These are phyloP conservation scores for Calonectria pseudoturangicola DNA, from an alignment of 2,329 filamentous ascomycete species.

Conservation along the genomic window DNA sequence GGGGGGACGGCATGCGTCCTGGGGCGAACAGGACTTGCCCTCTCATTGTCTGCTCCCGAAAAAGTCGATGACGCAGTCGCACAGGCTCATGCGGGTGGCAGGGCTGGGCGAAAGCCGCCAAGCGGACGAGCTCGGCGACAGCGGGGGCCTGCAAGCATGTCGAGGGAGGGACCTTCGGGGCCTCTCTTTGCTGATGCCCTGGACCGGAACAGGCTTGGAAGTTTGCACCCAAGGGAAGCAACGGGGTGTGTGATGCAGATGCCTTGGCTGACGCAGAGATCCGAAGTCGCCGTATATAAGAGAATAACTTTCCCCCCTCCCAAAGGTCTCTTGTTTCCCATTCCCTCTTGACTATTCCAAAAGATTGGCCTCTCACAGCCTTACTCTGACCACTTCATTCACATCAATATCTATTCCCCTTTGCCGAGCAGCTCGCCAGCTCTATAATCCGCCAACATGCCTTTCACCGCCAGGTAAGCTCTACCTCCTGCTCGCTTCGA, in stretches of 20 bases:
- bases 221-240: constrained; percentile 40
- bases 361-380: constrained; percentile 31
- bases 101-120: constrained; percentile 41
- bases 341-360: constrained; percentile 22
- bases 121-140: constrained; percentile 30
- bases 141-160: constrained; percentile 34
- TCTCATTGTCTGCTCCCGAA: constrained; percentile 10
- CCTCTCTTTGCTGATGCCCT: constrained; percentile 39
- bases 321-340: neutral
- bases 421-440: constrained; percentile 42
- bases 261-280: constrained; percentile 42
- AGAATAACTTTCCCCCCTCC: constrained; percentile 47
- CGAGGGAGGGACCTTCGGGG: constrained; percentile 23
- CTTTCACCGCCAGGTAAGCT: constrained; percentile 76
- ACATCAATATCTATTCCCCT: constrained; percentile 28
- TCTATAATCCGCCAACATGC: constrained; percentile 65
- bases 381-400: constrained; percentile 31
- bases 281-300: constrained; percentile 50
- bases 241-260: constrained; percentile 41
- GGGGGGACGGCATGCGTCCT: neutral
- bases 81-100: constrained; percentile 46
- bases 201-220: constrained; percentile 46
- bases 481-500: constrained; percentile 16
- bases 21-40: constrained; percentile 21
- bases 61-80: constrained; percentile 60